Base-by-base conservation (phyloP, 202 grass and related monocot genomes). In the Eragrostis tef region DNA sequence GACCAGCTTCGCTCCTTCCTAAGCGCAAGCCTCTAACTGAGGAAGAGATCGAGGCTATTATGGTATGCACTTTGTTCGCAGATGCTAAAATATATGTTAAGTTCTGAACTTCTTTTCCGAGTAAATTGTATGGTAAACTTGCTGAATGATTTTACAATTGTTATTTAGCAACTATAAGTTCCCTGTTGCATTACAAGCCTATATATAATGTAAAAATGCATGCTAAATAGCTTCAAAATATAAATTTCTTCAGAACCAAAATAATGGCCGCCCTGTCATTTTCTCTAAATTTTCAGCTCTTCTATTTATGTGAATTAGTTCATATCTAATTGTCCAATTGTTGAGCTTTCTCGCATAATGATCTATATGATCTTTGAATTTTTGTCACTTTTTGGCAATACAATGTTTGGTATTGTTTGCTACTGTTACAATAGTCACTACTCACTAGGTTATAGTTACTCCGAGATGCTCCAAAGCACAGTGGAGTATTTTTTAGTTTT, bases 21-120 rank as follows among this genome's bases (percentile, higher is more conserved):
- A 99, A 92, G 74, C 90, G 96, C 56, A 96, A 91, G 56, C 89
- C 96, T 57, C 57, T 99, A 29, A 91, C 96, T 13, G 93, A 99
- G 70, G 88, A 96, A 90, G 93, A 99, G 70, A 99, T 96, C 53
- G 93, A 99, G 22, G 89, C 90, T 87, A 93, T 99, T 59, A 88
- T 99, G 96, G 96, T 99, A 93, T 6, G 71, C 63, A 26, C 51
- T 57, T 20, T 64, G 7, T 75, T 82, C 24, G 61, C 13, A 73
- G 49, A 77, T 20, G 6, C 49, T 86, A 19, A 81, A 50, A 78
- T 60, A 22, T 25, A 29, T 64, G 11, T 41, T 13, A 20, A 20
- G 13, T 85, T 75, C 58, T 19, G 50, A 34, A 27, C 3, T 60
- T 61, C 62, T 31, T 31, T 31, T 31, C 21, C 57, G 60, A 67